Conservation (phyloP, 1,139 yeast genomes). For the Pichia sp. region DNA sequence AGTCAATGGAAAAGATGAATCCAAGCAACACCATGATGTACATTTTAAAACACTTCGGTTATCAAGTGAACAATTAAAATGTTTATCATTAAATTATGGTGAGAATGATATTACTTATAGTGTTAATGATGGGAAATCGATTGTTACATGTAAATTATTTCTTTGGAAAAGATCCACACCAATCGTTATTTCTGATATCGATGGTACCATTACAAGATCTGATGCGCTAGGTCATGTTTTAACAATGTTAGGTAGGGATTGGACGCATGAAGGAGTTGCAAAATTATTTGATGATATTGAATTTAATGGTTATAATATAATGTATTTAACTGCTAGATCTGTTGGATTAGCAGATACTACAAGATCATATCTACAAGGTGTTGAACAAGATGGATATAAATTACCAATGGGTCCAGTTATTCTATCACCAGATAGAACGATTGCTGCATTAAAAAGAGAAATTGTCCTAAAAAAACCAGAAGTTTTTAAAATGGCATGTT, state of each 20-base stretch:
- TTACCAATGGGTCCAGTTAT: constrained; percentile 94
- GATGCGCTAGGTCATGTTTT: constrained; percentile 97
- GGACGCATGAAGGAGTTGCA: constrained; percentile 98
- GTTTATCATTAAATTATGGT: constrained; percentile 71
- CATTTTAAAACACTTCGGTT: constrained; percentile 85
- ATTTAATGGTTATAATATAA: constrained; percentile 83
- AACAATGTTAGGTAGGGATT: constrained; percentile 90
- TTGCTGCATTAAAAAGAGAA: constrained; percentile 90
- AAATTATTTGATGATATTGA: constrained; percentile 79
- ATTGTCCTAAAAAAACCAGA: constrained; percentile 94
- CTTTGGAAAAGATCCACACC: constrained; percentile 85
- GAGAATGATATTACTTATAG: constrained; percentile 72
- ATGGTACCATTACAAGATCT: constrained; percentile 96
- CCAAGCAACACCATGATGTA: too few species aligned
- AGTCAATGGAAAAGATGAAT: neutral
- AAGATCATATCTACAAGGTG: constrained; percentile 71
- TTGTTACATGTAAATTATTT: constrained; percentile 65
- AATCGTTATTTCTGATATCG: constrained; percentile 93
- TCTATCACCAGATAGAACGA: constrained; percentile 90
- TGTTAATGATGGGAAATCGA: constrained; percentile 77
- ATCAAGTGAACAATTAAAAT: constrained; percentile 81
- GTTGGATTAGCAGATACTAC: constrained; percentile 97
- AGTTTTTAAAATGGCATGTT: constrained; percentile 95
- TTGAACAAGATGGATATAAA: constrained; percentile 65
- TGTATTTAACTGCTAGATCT: constrained; percentile 90